Evolutionary conservation across 2,329 filamentous ascomycete genomes (phyloP).

Genomic region (Phaeosphaeriaceae sp.): DNA sequence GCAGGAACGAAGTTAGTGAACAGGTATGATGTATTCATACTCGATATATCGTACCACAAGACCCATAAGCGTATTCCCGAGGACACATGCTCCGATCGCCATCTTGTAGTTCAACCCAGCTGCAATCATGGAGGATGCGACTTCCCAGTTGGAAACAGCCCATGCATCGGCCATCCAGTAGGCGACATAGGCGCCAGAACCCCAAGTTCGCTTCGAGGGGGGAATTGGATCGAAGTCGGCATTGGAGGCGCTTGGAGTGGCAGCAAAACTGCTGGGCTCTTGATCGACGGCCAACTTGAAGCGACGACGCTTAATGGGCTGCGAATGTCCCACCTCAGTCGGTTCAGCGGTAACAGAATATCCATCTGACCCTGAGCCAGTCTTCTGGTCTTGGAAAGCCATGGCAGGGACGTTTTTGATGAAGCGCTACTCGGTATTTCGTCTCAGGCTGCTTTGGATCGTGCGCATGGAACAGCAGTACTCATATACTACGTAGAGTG

Average conservation of each 20-base stretch:
- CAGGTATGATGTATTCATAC: no score
- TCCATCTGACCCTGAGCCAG: slow-evolving; percentile 6
- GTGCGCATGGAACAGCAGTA: neutral
- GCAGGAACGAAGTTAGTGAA: no score
- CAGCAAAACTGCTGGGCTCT: slow-evolving; percentile 45
- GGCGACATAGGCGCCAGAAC: slow-evolving; percentile 41
- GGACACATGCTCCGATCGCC: slow-evolving; percentile 43
- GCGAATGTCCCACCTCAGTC: slow-evolving; percentile 23
- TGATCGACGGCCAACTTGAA: slow-evolving; percentile 43
- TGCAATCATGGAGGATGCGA: slow-evolving; percentile 38
- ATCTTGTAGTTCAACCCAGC: slow-evolving; percentile 36
- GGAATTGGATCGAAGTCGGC: slow-evolving; percentile 50
- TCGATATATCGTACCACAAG: slow-evolving; percentile 10
- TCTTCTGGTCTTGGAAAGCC: slow-evolving; percentile 12
- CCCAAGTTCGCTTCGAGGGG: slow-evolving; percentile 48
- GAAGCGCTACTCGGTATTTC: neutral
- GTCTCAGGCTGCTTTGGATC: neutral
- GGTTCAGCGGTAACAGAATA: slow-evolving; percentile 2
- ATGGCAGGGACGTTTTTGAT: slow-evolving; percentile 1
- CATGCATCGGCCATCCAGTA: slow-evolving; percentile 53
- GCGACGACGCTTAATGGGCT: slow-evolving; percentile 24
- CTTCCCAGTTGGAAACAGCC: slow-evolving; percentile 50
- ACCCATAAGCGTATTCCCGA: slow-evolving; percentile 40
- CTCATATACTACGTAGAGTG: neutral
- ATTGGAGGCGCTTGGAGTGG: slow-evolving; percentile 43